Percentiles rank a stretch among this genome's conserved stretches.
These are phyloP conservation scores for Cylindrotheca closterium DNA, from an alignment of 108 stramenopile species.

Conservation along the genomic window DNA sequence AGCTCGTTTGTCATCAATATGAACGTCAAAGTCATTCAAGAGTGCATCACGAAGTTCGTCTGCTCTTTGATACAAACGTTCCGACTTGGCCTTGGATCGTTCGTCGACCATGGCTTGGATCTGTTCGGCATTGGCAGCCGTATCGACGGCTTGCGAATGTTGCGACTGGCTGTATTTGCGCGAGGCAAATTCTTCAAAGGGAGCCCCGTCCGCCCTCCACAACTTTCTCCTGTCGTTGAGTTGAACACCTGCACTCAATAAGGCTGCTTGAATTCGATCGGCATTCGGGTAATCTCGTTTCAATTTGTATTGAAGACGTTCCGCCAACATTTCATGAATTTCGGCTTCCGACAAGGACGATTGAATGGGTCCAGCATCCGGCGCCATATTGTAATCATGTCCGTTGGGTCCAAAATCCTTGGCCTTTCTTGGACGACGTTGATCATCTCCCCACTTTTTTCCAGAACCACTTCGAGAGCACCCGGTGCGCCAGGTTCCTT, in stretches of 20 bases:
- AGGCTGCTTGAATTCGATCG: slow-evolving; percentile 55
- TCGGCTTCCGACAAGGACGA: slow-evolving; percentile 50
- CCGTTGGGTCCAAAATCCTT: slow-evolving; percentile 68
- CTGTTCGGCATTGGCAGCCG: slow-evolving; percentile 9
- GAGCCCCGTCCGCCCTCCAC: slow-evolving; percentile 65
- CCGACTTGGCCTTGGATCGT: slow-evolving; percentile 36
- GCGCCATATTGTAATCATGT: slow-evolving; percentile 65
- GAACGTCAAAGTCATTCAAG: slow-evolving; percentile 36
- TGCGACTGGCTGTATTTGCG: background rate
- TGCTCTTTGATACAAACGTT: slow-evolving; percentile 50
- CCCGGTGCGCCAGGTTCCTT: slow-evolving; percentile 46
- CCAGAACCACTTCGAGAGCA: slow-evolving; percentile 35
- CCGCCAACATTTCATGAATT: slow-evolving; percentile 58
- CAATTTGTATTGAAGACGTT: slow-evolving; percentile 63
- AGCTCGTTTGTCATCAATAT: slow-evolving; percentile 47
- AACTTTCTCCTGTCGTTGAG: slow-evolving; percentile 59
- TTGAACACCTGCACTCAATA: slow-evolving; percentile 43
- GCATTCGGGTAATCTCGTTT: slow-evolving; percentile 47
- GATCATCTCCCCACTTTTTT: background rate
- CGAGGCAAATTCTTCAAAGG: slow-evolving; percentile 26
- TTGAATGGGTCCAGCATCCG: slow-evolving; percentile 43
- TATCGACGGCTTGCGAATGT: background rate
- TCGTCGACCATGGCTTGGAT: slow-evolving; percentile 26
- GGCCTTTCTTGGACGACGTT: background rate
- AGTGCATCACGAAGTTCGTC: slow-evolving; percentile 57